Evolutionary conservation across 768 basidiomycete species (phyloP).

Genomic region (Melanogaster broomeanus): DNA sequence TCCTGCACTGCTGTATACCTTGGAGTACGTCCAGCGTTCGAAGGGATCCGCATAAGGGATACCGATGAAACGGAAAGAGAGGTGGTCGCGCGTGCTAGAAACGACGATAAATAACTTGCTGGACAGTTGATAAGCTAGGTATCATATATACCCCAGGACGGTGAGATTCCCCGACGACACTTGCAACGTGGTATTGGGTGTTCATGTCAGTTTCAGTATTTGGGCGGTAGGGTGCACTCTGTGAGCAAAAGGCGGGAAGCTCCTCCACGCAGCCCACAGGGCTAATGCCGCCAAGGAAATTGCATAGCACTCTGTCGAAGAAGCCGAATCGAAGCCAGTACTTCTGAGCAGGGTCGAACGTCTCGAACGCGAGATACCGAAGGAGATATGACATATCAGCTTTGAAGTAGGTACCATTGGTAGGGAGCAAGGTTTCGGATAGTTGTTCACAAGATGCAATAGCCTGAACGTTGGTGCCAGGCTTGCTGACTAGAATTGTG

Average conservation of each 20-base stretch:
- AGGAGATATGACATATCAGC: conserved; percentile 8
- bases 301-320: conserved; percentile 1
- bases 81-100: conserved; percentile 39
- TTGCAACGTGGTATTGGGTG: conserved; percentile 4
- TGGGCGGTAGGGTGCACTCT: conserved; percentile 9
- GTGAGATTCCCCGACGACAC: conserved; percentile 7
- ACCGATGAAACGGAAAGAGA: conserved; percentile 53
- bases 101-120: conserved; percentile 15
- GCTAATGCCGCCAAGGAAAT: conserved; percentile 5
- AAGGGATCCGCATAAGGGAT: conserved; percentile 48
- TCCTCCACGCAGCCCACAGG: conserved; percentile 1
- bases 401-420: conserved; percentile 7
- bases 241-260: conserved; percentile 9
- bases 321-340: conserved; percentile 11
- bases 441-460: conserved; percentile 7
- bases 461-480: conserved; percentile 2
- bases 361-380: conserved; percentile 8
- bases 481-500: conserved; percentile 3
- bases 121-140: background rate
- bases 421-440: conserved; percentile 7
- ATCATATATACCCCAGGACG: background rate
- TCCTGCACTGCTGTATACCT: conserved; percentile 28
- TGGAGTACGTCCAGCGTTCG: conserved; percentile 46
- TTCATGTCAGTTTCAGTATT: conserved; percentile 7
- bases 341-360: conserved; percentile 4